Evolutionary conservation across 1,284 basidiomycete species (phyloP).

Genomic region (Ustilago shanxiensis): DNA sequence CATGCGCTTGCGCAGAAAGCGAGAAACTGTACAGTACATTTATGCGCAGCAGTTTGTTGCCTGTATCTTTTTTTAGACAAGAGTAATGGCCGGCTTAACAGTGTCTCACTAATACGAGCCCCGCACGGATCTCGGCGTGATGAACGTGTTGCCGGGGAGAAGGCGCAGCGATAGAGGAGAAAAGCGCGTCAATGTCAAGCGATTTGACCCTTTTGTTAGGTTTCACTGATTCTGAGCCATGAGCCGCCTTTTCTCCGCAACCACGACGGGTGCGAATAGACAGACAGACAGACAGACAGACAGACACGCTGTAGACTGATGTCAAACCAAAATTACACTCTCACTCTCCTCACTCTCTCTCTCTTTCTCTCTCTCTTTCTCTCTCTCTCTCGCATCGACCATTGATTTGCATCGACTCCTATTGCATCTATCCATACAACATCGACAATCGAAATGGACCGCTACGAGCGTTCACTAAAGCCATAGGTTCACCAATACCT

Average conservation of each 20-base stretch:
- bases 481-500: conserved; percentile 18
- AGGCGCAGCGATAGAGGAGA: too few relatives aligned
- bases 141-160: too few relatives aligned
- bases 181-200: neutral
- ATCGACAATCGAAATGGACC: conserved; percentile 14
- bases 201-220: neutral
- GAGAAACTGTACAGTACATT: too few relatives aligned
- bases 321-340: too few relatives aligned
- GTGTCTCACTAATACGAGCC: neutral
- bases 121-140: neutral
- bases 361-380: neutral
- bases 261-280: neutral
- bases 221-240: neutral
- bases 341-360: too few relatives aligned
- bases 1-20: too few relatives aligned
- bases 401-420: neutral
- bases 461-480: neutral
- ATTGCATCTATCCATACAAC: neutral
- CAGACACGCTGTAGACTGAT: too few relatives aligned
- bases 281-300: too few relatives aligned
- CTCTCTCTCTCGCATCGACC: neutral
- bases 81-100: too few relatives aligned
- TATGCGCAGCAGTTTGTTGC: too few relatives aligned
- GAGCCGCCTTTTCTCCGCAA: neutral
- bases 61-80: too few relatives aligned